Evolutionary conservation across 768 basidiomycete species (phyloP).

Genomic region (Mycena leptocephala): DNA sequence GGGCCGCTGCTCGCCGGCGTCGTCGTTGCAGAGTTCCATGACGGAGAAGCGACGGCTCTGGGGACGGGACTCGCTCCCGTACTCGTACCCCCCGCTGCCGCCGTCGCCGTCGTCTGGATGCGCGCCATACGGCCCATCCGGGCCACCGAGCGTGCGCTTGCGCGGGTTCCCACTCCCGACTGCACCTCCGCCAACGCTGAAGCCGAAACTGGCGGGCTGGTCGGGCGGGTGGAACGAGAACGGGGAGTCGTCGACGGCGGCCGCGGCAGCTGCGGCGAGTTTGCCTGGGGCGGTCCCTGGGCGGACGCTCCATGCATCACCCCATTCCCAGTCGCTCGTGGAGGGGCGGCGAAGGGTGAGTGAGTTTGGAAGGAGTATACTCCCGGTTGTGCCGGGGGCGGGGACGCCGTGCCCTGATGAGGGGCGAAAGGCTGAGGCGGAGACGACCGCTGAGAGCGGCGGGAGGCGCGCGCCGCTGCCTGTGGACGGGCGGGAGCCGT

Average conservation of each 20-base stretch:
- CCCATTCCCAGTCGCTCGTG: conserved; percentile 55
- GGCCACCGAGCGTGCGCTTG: conserved; percentile 68
- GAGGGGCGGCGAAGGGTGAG: conserved; percentile 70
- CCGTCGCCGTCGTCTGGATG: conserved; percentile 42
- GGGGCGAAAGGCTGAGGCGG: conserved; percentile 72
- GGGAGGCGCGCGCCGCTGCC: conserved; percentile 71
- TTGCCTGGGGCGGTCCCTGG: conserved; percentile 83
- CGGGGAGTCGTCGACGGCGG: conserved; percentile 65
- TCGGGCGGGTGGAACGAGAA: conserved; percentile 66
- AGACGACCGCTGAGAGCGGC: conserved; percentile 84
- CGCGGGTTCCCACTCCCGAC: conserved; percentile 53
- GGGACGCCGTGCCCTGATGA: conserved; percentile 55
- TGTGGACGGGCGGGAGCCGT: conserved; percentile 46
- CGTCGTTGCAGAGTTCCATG: conserved; percentile 92
- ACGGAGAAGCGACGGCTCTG: conserved; percentile 87
- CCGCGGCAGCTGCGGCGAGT: conserved; percentile 68
- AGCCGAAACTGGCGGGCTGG: conserved; percentile 34
- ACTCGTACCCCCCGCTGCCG: conserved; percentile 69
- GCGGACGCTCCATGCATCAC: conserved; percentile 54
- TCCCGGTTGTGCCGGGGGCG: conserved; percentile 50
- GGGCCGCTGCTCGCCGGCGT: conserved; percentile 53
- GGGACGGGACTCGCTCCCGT: conserved; percentile 83
- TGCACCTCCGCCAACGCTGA: not conserved
- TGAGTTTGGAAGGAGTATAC: conserved; percentile 72
- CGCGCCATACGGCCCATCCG: conserved; percentile 55